Evolutionary conservation across 2,329 filamentous ascomycete species (phyloP).

Genomic region (Cladorrhinum sp.): DNA sequence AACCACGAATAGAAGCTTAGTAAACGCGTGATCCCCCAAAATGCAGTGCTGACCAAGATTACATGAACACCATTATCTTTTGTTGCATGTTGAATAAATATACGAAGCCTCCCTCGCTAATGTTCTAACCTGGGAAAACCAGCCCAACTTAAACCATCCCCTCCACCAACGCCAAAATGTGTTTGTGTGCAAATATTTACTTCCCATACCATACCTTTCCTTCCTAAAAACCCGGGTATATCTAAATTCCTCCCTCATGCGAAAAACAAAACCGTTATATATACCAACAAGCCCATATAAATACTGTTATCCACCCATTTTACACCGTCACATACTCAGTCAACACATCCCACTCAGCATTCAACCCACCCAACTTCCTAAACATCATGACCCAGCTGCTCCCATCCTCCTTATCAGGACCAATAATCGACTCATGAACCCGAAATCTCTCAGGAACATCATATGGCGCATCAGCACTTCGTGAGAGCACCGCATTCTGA

Average conservation of each 20-base stretch:
- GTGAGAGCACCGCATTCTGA: conserved; percentile 5
- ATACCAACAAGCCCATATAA: neutral
- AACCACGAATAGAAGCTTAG: neutral
- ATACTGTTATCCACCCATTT: neutral
- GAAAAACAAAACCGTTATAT: neutral
- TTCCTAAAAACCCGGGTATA: neutral
- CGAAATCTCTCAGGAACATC: conserved; percentile 33
- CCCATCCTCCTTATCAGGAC: conserved; percentile 31
- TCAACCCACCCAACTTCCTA: conserved; percentile 29
- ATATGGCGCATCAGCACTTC: conserved; percentile 31
- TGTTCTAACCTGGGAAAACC: neutral
- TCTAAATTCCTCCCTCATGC: neutral
- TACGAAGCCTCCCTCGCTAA: neutral
- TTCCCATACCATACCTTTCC: neutral
- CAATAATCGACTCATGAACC: conserved; percentile 33
- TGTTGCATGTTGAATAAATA: neutral
- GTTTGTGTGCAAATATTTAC: neutral
- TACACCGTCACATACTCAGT: conserved; percentile 29
- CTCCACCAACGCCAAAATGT: neutral
- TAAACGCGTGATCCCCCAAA: neutral
- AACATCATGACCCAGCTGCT: conserved; percentile 33
- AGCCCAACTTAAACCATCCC: neutral
- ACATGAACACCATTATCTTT: neutral
- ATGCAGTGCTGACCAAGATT: neutral
- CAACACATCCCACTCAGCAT: conserved; percentile 32